Evolutionary conservation across 2,329 filamentous ascomycete species (phyloP), one percentile per base, ranked within the genome.

Genomic region (Pseudophaeomoniella oleicola): DNA sequence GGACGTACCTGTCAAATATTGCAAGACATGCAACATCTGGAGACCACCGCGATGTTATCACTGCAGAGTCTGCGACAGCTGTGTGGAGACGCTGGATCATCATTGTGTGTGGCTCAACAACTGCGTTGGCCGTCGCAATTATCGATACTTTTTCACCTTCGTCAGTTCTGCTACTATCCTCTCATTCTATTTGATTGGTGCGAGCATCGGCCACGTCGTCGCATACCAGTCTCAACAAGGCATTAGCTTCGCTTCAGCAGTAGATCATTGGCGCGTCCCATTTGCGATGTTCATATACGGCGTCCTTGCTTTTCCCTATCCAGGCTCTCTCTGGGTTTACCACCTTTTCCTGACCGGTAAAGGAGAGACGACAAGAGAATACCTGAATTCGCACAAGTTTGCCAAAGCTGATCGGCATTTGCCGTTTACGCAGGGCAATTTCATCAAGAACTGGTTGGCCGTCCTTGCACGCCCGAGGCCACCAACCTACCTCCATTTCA

Each of bases 51-150:
- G 90, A 40, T 86, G 85, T 40, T 92, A 98, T 54, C 90, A 98
- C 61, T 98, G 90, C 60, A 82, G 90, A 39, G 72, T 94, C 17
- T 98, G 90, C 61, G 88, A 98, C 60, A 94, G 92, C 57, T 98
- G 90, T 56, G 75, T 98, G 41, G 90, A 98, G 58, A 94, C 86
- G 0, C 85, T 94, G 47, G 90, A 98, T 52, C 90, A 98, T 53
- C 90, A 98, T 59, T 98, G 90, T 52, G 87, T 96, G 12, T 98
- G 90, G 90, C 73, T 98, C 44, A 98, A 98, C 62, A 98, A 98
- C 57, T 98, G 90, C 50, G 81, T 98, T 35, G 90, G 90, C 31
- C 80, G 88, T 46, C 83, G 90, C 50, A 98, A 98, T 62, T 98
- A 98, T 62, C 84, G 90, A 44, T 96, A 88, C 58, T 98, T 98